A percentile compares a stretch with the other conserved stretches of the same genome.
These are phyloP conservation scores for Phytophthora pinifolia DNA, from an alignment of 352 stramenopile species.

Conservation along the genomic window DNA sequence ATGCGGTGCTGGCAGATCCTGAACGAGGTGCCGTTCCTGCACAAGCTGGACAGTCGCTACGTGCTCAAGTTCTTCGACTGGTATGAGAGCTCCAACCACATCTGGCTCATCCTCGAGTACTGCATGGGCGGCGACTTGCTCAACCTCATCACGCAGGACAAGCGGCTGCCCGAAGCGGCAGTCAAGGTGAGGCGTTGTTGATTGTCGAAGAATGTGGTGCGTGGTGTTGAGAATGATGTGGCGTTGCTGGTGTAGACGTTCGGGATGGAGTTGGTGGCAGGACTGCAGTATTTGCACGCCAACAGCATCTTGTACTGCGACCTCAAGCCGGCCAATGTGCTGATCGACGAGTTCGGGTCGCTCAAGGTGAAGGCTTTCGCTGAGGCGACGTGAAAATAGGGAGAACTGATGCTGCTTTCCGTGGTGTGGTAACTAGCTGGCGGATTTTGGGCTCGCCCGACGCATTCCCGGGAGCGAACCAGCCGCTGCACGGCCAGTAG, in stretches of 20 bases:
- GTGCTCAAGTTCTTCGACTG: constrained; percentile 94
- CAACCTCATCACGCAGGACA: constrained; percentile 90
- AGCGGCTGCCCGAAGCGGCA: constrained; percentile 73
- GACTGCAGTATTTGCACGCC: constrained; percentile 88
- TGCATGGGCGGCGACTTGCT: constrained; percentile 91
- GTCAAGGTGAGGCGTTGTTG: constrained; percentile 52
- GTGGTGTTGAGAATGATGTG: background rate
- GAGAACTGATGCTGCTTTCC: background rate
- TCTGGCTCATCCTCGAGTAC: constrained; percentile 95
- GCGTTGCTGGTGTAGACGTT: constrained; percentile 46
- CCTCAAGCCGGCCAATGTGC: constrained; percentile 89
- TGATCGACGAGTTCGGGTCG: constrained; percentile 93
- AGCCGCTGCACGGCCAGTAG: constrained; percentile 33
- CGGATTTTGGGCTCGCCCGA: constrained; percentile 88
- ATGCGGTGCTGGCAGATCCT: constrained; percentile 48
- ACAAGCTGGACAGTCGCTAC: constrained; percentile 83
- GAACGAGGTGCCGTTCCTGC: constrained; percentile 88
- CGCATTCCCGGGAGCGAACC: constrained; percentile 72
- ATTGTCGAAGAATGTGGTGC: background rate
- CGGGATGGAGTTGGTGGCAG: constrained; percentile 70
- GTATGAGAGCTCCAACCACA: constrained; percentile 96
- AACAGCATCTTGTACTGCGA: constrained; percentile 91
- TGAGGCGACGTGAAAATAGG: background rate
- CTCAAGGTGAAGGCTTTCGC: constrained; percentile 58
- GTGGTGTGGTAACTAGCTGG: constrained; percentile 45